Conservation (phyloP, 441 rosid genomes). For the Jatropha multifida region DNA sequence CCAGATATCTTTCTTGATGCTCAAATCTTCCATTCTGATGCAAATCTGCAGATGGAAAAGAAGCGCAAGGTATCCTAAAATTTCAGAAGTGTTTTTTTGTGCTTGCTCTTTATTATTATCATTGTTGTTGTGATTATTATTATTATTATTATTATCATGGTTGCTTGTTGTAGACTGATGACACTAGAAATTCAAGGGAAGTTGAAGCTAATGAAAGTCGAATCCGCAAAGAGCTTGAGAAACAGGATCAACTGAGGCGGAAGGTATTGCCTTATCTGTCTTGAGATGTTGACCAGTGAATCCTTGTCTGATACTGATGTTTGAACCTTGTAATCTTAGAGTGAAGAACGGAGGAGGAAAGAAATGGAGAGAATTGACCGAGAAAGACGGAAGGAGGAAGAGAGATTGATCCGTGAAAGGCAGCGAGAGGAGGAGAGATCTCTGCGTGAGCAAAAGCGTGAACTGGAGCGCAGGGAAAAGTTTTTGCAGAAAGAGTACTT, state of each 20-base stretch:
- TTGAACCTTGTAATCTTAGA: conserved; percentile 42
- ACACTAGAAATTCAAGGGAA: conserved; percentile 67
- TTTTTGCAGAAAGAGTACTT: conserved; percentile 78
- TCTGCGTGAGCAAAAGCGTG: conserved; percentile 86
- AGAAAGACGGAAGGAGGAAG: conserved; percentile 97
- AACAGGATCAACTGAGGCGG: conserved; percentile 65
- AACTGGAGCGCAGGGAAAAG: conserved; percentile 91
- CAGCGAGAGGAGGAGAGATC: conserved; percentile 89
- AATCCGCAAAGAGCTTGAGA: conserved; percentile 81
- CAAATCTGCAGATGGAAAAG: conserved; percentile 53
- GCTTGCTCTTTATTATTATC: conserved; percentile 11
- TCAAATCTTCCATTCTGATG: conserved; percentile 50
- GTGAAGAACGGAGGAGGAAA: conserved; percentile 78
- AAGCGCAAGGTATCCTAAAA: conserved; percentile 66
- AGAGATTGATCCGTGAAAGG: conserved; percentile 92
- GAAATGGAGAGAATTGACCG: conserved; percentile 95
- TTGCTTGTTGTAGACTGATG: conserved; percentile 56
- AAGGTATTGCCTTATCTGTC: conserved; percentile 43
- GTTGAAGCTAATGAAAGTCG: conserved; percentile 68
- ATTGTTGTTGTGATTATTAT: neutral
- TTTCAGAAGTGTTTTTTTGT: conserved; percentile 15
- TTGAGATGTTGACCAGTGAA: neutral
- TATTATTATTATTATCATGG: neutral
- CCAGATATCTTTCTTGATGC: conserved; percentile 54
- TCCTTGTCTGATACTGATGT: conserved; percentile 21